Conservation (phyloP, 2,329 filamentous ascomycete species). For the Alternaria brassicicola region DNA sequence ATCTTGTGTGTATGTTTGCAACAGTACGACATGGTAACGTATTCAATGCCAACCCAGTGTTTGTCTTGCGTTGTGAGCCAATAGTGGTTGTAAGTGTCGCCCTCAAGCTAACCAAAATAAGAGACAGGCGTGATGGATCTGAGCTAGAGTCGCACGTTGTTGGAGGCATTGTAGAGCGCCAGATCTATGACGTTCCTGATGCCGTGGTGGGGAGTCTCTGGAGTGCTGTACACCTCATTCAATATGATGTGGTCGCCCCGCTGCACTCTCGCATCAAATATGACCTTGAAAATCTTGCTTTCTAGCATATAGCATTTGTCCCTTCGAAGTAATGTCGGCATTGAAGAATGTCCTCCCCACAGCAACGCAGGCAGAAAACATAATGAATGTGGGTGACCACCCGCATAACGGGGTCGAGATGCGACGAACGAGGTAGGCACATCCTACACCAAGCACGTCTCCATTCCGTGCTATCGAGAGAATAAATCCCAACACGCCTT, state of each 20-base stretch:
- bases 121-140: background rate
- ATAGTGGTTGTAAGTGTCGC: background rate
- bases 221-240: background rate
- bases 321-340: background rate
- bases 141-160: background rate
- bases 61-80: background rate
- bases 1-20: background rate
- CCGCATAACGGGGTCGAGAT: background rate
- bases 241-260: background rate
- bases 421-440: rapidly evolving
- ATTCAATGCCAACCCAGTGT: background rate
- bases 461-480: no score
- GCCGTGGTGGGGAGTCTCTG: background rate
- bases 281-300: no score
- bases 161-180: background rate
- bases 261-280: background rate
- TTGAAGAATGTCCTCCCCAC: background rate
- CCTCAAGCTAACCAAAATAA: background rate
- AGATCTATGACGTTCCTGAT: background rate
- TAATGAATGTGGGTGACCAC: background rate
- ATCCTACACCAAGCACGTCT: background rate
- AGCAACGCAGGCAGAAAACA: no score
- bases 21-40: background rate
- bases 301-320: no score
- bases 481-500: background rate